A percentile compares a stretch with the other conserved stretches of the same genome.
phyloP scores from a whole-genome alignment of 371 early-diverging fungal species.

The Mortierella sp. region DNA sequence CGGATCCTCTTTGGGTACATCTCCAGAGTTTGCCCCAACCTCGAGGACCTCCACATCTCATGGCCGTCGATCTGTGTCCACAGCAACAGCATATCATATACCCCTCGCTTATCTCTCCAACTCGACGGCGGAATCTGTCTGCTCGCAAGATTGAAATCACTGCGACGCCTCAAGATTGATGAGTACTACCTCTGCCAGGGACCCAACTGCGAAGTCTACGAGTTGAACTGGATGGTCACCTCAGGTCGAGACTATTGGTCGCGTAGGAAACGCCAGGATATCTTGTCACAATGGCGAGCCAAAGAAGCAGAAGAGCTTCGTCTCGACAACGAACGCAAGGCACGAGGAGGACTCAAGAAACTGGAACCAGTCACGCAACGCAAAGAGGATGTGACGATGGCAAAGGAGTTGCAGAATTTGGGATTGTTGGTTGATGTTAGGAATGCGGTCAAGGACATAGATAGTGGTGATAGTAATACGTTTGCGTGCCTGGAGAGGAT shows the following conservation, averaged over 20 bases:
- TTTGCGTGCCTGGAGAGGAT: not conserved
- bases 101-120: not conserved
- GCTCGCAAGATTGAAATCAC: not conserved
- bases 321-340: not conserved
- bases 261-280: not conserved
- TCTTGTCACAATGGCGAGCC: not conserved
- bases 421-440: not conserved
- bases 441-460: not conserved
- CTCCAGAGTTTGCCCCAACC: not conserved
- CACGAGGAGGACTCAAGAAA: not conserved
- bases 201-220: not conserved
- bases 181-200: conserved; percentile 10
- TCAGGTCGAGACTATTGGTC: conserved; percentile 2
- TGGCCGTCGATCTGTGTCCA: not conserved
- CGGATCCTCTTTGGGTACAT: conserved; percentile 3
- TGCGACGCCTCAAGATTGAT: not conserved
- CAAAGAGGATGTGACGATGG: not conserved
- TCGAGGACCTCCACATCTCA: not conserved
- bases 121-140: conserved; percentile 1
- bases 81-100: not conserved
- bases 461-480: not conserved
- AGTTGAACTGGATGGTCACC: conserved; percentile 1
- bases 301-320: not conserved
- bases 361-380: not conserved
- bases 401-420: not conserved